Evolutionary conservation across 805 yeast species (phyloP), one percentile per base, ranked within the genome.

Genomic region (Zygoascus tannicola): DNA sequence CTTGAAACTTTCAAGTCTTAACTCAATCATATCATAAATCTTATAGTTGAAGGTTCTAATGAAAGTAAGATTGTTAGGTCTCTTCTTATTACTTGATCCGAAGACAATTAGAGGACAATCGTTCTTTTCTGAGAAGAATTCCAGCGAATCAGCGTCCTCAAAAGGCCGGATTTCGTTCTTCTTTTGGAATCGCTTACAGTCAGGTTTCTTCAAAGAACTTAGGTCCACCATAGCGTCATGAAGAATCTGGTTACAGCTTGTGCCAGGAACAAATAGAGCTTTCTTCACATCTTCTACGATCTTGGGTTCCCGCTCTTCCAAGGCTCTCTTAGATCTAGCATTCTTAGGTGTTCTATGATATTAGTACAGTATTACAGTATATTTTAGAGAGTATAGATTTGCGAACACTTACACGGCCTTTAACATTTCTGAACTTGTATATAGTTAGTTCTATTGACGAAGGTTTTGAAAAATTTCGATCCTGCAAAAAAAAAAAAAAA

Each of bases 111-210:
- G 67, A 2, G 97, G 86, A 36, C 83, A 64, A 63, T 92, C 98
- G 62, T 92, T 92, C 72, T 92, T 92, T 64, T 90, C 95, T 54
- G 95, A 75, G 65, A 92, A 85, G 58, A 92, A 92, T 64, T 92
- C 98, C 47, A 92, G 66, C 32, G 81, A 75, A 2, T 81, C 56
- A 12, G 85, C 74, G 60, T 92, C 97, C 65, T 92, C 98, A 64
- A 92, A 92, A 14, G 98, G 97, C 53, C 81, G 74, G 49, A 90
- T 72, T 37, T 85, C 90, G 58, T 92, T 92, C 70, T 86, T 88
- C 65, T 84, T 85, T 45, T 78, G 72, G 60, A 92, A 90, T 59
- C 94, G 78, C 65, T 86, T 86, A 51, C 81, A 78, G 53, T 77
- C 80, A 22, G 98, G 98, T 64, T 90, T 87, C 66, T 92, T 92